A percentile compares a stretch with the other conserved stretches of the same genome.
phyloP scores from a whole-genome alignment of 192 early-diverging fungal genomes.

The Gigaspora rosea region DNA sequence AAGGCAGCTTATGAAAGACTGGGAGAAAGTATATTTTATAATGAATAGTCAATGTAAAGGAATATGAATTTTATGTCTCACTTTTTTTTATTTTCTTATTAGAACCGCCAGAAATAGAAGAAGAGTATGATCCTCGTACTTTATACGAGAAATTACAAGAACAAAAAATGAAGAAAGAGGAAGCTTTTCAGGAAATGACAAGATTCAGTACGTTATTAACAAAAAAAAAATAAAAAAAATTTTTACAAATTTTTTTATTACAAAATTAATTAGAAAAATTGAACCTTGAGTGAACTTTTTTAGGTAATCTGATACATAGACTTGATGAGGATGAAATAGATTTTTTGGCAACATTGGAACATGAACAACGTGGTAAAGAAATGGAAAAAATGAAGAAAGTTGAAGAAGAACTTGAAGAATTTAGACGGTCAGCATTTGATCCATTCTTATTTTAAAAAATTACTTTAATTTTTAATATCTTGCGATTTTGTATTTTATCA shows the following conservation, averaged over 20 bases:
- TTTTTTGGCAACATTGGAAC: slow-evolving; percentile 61
- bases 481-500: neutral
- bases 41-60: neutral
- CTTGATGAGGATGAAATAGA: slow-evolving; percentile 72
- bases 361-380: slow-evolving; percentile 50
- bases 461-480: neutral
- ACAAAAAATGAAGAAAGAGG: slow-evolving; percentile 63
- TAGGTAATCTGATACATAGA: slow-evolving; percentile 63
- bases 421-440: slow-evolving; percentile 47
- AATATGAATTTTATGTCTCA: neutral
- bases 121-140: slow-evolving; percentile 71
- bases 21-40: slow-evolving; percentile 34
- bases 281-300: neutral
- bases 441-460: neutral
- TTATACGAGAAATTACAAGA: slow-evolving; percentile 76
- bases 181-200: slow-evolving; percentile 61
- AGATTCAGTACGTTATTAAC: slow-evolving; percentile 44
- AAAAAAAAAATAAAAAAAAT: neutral
- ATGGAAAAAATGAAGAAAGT: slow-evolving; percentile 45
- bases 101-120: slow-evolving; percentile 47
- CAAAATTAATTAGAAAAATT: neutral
- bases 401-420: slow-evolving; percentile 47
- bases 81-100: neutral
- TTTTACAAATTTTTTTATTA: too few relatives aligned
- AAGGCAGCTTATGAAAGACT: slow-evolving; percentile 27